Conservation (phyloP, 495 filamentous ascomycete genomes). For the Aspergillus sclerotiicarbonarius region DNA sequence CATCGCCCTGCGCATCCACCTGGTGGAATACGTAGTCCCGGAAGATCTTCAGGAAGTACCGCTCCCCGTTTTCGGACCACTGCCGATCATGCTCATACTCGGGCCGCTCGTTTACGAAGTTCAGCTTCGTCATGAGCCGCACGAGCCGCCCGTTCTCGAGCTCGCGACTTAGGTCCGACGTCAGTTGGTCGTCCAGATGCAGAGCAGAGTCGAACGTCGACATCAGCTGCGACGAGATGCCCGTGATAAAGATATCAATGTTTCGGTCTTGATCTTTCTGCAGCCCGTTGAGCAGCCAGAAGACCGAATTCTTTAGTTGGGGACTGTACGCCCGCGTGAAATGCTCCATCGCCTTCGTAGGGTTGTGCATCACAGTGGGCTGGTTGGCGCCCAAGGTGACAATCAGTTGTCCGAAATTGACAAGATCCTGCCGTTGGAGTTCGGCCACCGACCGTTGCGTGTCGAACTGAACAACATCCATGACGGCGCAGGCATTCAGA, state of each 20-base stretch:
- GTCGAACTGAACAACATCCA: slow-evolving; percentile 84
- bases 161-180: slow-evolving; percentile 68
- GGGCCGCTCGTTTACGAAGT: slow-evolving; percentile 81
- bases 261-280: slow-evolving; percentile 56
- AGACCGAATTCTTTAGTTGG: slow-evolving; percentile 69
- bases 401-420: slow-evolving; percentile 79
- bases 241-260: slow-evolving; percentile 73
- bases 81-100: slow-evolving; percentile 70
- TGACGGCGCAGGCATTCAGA: slow-evolving; percentile 80
- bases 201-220: slow-evolving; percentile 69
- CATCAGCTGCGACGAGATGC: slow-evolving; percentile 71
- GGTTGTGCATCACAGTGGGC: slow-evolving; percentile 52
- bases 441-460: slow-evolving; percentile 62
- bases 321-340: slow-evolving; percentile 68
- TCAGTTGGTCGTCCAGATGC: slow-evolving; percentile 71
- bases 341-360: slow-evolving; percentile 64
- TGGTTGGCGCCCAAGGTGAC: slow-evolving; percentile 72
- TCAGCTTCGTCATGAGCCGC: slow-evolving; percentile 79
- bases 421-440: slow-evolving; percentile 83
- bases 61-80: slow-evolving; percentile 87
- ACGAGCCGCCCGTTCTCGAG: slow-evolving; percentile 88
- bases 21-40: slow-evolving; percentile 97
- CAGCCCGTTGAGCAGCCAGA: slow-evolving; percentile 66
- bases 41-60: slow-evolving; percentile 91
- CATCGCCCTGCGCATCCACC: slow-evolving; percentile 76